These are phyloP conservation scores for Penicillium crustosum DNA, from an alignment of 2,329 filamentous ascomycete genomes.

Conservation along the genomic window DNA sequence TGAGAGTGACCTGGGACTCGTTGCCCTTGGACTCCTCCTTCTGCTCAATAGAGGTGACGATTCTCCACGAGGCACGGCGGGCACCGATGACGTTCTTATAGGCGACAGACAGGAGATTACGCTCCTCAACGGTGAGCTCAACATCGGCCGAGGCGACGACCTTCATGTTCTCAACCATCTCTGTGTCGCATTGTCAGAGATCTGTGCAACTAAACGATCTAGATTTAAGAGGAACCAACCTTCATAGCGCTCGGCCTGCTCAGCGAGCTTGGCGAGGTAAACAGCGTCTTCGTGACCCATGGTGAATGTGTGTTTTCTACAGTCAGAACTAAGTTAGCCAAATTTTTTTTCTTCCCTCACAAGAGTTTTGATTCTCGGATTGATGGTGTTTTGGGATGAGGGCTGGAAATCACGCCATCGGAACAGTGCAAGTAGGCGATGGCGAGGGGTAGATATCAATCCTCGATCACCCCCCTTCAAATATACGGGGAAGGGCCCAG, in stretches of 20 bases:
- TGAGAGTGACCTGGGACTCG: slow-evolving; percentile 81
- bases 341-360: neutral
- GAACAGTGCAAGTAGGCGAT: slow-evolving; percentile 21
- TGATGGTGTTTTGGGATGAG: slow-evolving; percentile 10
- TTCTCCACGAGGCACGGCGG: slow-evolving; percentile 96
- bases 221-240: slow-evolving; percentile 57
- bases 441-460: slow-evolving; percentile 24
- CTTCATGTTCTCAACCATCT: slow-evolving; percentile 99
- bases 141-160: slow-evolving; percentile 84
- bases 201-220: slow-evolving; percentile 19
- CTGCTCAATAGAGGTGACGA: slow-evolving; percentile 97
- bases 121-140: slow-evolving; percentile 87
- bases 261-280: slow-evolving; percentile 99
- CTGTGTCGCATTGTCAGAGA: slow-evolving; percentile 50
- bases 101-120: slow-evolving; percentile 94
- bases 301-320: slow-evolving; percentile 53
- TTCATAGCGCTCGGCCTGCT: slow-evolving; percentile 99
- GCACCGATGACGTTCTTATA: slow-evolving; percentile 99
- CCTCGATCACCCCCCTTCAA: neutral
- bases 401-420: slow-evolving; percentile 25
- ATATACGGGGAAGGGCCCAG: slow-evolving; percentile 5
- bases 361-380: neutral
- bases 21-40: slow-evolving; percentile 99
- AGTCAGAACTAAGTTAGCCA: slow-evolving; percentile 14
- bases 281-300: slow-evolving; percentile 99